phyloP scores from a whole-genome alignment of 1,284 basidiomycete genomes.

The Blastosporella zonata region DNA sequence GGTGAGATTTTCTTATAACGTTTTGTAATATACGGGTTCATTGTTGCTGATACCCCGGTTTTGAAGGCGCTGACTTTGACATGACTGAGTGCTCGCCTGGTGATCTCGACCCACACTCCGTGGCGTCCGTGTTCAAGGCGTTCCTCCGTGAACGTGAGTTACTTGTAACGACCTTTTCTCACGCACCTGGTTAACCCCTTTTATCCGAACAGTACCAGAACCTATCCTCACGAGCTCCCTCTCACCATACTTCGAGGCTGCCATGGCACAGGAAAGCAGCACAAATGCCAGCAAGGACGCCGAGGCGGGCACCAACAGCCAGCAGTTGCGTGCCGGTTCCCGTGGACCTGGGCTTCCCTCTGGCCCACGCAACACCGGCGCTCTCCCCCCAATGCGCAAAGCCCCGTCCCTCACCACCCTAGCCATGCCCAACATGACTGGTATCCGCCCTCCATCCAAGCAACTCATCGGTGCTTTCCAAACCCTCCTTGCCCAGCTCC shows the following conservation, averaged over 20 bases:
- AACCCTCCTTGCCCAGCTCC: slow-evolving; percentile 61
- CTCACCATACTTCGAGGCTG: slow-evolving; percentile 72
- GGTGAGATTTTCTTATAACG: slow-evolving; percentile 41
- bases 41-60: slow-evolving; percentile 14
- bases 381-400: slow-evolving; percentile 52
- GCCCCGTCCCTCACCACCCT: slow-evolving; percentile 76
- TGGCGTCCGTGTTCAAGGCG: slow-evolving; percentile 82
- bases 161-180: slow-evolving; percentile 7
- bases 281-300: slow-evolving; percentile 24
- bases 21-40: background rate
- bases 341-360: slow-evolving; percentile 40
- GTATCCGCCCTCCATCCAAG: slow-evolving; percentile 56
- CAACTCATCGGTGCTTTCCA: slow-evolving; percentile 50
- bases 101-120: slow-evolving; percentile 89
- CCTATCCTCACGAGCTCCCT: slow-evolving; percentile 73
- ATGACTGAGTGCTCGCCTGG: slow-evolving; percentile 71
- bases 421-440: slow-evolving; percentile 62
- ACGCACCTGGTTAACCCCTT: slow-evolving; percentile 10
- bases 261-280: slow-evolving; percentile 56
- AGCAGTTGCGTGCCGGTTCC: slow-evolving; percentile 18
- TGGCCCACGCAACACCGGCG: slow-evolving; percentile 35
- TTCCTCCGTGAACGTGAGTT: slow-evolving; percentile 74
- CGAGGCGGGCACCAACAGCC: slow-evolving; percentile 5
- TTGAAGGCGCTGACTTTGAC: slow-evolving; percentile 80
- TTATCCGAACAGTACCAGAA: slow-evolving; percentile 63